Evolutionary conservation across 108 stramenopile genomes (phyloP).

Genomic region (Pseudonitzschia pungens): DNA sequence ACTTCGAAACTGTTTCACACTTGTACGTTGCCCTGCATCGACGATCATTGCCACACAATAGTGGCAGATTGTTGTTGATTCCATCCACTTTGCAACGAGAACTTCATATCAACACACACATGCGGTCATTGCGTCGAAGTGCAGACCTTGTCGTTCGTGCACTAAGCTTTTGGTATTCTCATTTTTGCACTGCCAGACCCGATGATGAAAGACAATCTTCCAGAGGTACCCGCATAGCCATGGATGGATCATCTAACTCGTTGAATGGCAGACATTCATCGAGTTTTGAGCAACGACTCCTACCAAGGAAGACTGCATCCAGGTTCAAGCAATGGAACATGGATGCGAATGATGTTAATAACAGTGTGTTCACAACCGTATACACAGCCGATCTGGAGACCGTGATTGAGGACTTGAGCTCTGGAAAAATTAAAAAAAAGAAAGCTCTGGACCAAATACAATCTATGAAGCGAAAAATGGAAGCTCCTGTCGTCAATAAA

Average conservation of each 20-base stretch:
- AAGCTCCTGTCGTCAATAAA: constrained; percentile 60
- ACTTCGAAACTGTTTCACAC: constrained; percentile 81
- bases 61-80: constrained; percentile 55
- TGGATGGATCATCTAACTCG: not conserved
- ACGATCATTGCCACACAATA: constrained; percentile 58
- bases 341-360: constrained; percentile 27
- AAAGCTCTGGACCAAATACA: constrained; percentile 54
- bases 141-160: constrained; percentile 67
- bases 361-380: constrained; percentile 70
- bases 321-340: constrained; percentile 46
- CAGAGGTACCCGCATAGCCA: constrained; percentile 5
- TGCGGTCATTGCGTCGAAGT: constrained; percentile 57
- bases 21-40: constrained; percentile 73
- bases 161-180: constrained; percentile 62
- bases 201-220: not conserved
- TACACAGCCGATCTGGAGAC: constrained; percentile 63
- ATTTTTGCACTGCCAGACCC: constrained; percentile 39
- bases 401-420: constrained; percentile 52
- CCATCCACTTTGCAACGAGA: constrained; percentile 66
- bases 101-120: constrained; percentile 63
- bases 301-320: constrained; percentile 34
- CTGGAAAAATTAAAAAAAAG: constrained; percentile 44
- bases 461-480: constrained; percentile 36
- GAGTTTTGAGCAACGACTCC: not conserved
- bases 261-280: not conserved